phyloP scores from a whole-genome alignment of 257 asterid genomes.

The Mitragyna speciosa region DNA sequence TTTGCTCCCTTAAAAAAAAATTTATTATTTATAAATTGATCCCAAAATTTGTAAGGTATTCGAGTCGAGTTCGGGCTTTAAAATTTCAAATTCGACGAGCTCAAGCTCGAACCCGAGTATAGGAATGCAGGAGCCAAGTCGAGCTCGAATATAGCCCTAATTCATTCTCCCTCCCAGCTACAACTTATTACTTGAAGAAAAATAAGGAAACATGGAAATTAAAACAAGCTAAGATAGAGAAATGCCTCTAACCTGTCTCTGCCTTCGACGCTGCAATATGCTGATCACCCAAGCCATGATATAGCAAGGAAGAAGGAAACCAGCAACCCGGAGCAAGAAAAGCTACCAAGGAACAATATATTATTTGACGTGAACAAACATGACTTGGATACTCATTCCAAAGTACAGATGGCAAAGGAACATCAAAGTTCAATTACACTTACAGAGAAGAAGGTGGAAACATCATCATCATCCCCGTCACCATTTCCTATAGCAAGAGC shows the following conservation, averaged over 20 bases:
- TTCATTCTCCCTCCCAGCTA: neutral
- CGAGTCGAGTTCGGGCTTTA: no score
- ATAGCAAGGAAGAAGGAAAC: conserved; percentile 50
- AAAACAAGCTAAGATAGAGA: neutral
- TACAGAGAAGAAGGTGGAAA: conserved; percentile 47
- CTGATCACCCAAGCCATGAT: conserved; percentile 55
- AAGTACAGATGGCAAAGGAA: neutral
- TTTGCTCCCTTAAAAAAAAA: no score
- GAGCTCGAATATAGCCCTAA: no score
- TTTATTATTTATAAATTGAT: no score
- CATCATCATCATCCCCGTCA: conserved; percentile 46
- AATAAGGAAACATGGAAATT: neutral
- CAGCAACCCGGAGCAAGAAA: conserved; percentile 51
- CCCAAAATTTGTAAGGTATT: no score
- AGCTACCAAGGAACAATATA: conserved; percentile 30
- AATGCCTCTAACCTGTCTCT: conserved; percentile 42
- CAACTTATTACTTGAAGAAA: neutral
- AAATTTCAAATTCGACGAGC: no score
- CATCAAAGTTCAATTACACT: conserved; percentile 11
- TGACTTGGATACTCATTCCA: neutral
- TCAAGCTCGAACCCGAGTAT: neutral
- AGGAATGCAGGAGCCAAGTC: neutral
- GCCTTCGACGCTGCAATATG: conserved; percentile 48
- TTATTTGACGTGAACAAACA: neutral
- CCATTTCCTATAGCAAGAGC: conserved; percentile 42